Base-by-base conservation (phyloP, 1,139 yeast species). In the Kurtzmaniella quercitrusa region DNA sequence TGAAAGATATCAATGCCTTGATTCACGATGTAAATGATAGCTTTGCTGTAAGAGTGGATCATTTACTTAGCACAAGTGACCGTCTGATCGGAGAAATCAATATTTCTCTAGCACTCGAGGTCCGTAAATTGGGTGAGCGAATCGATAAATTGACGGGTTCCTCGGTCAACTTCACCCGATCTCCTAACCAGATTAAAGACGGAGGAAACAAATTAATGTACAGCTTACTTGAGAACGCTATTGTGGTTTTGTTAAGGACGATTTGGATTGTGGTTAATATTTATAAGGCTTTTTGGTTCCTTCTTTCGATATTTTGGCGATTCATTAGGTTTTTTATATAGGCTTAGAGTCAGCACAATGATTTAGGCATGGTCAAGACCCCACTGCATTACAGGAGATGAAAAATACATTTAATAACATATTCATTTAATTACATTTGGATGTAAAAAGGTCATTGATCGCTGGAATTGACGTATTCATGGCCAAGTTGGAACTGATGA, bases 71-170 rank as follows among this genome's bases (percentile, higher is more conserved):
- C 18, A 72, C 77, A 38, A 81, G 91, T 44, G 96, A 89, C 60
- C 70, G 95, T 49, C 76, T 87, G 18, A 77, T 85, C 46, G 86
- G 93, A 50, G 95, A 87, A 56, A 84, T 89, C 48, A 87, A 85
- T 60, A 89, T 96, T 0, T 84, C 94, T 1, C 66, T 88, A 42
- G 79, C 90, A 25, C 65, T 88, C 43, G 88, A 86, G 53, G 66
- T 87, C 37, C 70, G 95, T 45, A 79, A 81, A 49, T 68, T 86
- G n/a, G 77, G 77, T 42, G 95, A 87, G 57, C 73, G 81, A 41
- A 66, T 83, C 23, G 95, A 85, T 47, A 74, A 73, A 39, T 65
- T 83, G 41, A 36, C 38, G 4, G 75, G 76, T 44, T 49, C 53
- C 3, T 63, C 71, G 8, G 43, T 47, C 47, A 44, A 53, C 44